These are phyloP conservation scores for Eucalyptus albens DNA, from an alignment of 345 rosid genomes.

Conservation along the genomic window DNA sequence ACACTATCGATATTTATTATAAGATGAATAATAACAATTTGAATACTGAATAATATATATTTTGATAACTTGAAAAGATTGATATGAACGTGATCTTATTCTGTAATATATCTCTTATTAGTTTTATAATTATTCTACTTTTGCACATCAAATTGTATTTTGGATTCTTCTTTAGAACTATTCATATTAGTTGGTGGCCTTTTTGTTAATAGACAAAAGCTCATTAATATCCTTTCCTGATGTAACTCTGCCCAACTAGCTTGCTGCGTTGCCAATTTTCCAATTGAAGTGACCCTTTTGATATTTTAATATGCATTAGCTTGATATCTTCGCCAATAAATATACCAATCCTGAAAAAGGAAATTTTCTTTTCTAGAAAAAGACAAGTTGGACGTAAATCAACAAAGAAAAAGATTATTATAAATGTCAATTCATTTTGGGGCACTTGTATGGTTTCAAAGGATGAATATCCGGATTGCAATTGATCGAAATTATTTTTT, in stretches of 20 bases:
- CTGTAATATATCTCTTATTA: background rate
- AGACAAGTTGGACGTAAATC: background rate
- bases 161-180: background rate
- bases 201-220: too few species aligned
- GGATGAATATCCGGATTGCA: background rate
- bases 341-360: background rate
- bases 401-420: background rate
- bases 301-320: background rate
- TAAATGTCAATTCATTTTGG: background rate
- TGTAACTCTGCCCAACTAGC: background rate
- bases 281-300: background rate
- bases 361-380: background rate
- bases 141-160: background rate
- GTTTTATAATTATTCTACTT: background rate
- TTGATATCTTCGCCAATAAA: background rate
- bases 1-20: too few species aligned
- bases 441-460: background rate
- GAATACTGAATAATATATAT: background rate
- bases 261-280: background rate
- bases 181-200: too few species aligned
- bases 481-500: background rate
- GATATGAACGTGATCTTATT: background rate
- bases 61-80: background rate
- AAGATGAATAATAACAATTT: background rate
- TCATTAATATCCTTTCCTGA: background rate